Percentiles rank a stretch among this genome's conserved stretches.
Evolutionary conservation across 176 grass and related monocot species (phyloP).

Genomic region (Triticum turgidum): DNA sequence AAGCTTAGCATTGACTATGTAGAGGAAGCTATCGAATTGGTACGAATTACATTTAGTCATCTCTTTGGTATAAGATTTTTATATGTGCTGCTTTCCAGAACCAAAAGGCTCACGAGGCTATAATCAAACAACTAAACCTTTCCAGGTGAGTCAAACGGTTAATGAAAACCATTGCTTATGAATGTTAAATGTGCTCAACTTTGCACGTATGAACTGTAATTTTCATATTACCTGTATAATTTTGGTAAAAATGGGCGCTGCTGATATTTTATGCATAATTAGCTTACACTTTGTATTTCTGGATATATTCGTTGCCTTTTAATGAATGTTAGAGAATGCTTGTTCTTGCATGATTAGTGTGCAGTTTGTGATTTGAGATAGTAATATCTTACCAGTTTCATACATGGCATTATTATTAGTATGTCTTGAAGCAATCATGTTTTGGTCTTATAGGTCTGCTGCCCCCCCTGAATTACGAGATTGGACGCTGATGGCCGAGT

Average conservation of each 20-base stretch:
- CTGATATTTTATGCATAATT: neutral
- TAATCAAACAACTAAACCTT: constrained; percentile 93
- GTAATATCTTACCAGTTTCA: neutral
- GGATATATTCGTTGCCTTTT: neutral
- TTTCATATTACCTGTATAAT: constrained; percentile 10
- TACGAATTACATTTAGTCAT: neutral
- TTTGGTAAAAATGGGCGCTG: constrained; percentile 10
- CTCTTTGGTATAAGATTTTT: neutral
- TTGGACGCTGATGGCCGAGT: constrained; percentile 89
- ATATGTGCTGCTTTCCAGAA: constrained; percentile 60
- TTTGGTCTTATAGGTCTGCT: constrained; percentile 54
- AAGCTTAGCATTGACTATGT: constrained; percentile 8
- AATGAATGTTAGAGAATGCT: constrained; percentile 34
- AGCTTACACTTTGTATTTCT: neutral
- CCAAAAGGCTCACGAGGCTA: constrained; percentile 88
- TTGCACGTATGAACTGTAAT: neutral
- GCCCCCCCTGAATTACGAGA: constrained; percentile 62
- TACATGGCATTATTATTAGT: constrained; percentile 1
- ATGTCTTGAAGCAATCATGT: constrained; percentile 16
- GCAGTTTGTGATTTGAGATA: neutral
- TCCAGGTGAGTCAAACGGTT: constrained; percentile 48
- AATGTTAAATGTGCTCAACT: neutral
- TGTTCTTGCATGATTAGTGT: neutral
- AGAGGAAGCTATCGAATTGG: neutral
- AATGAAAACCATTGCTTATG: constrained; percentile 14